Percentiles rank a stretch among this genome's conserved stretches.
phyloP scores from a whole-genome alignment of 78 protist species.

The Tieghemostelium lacteum region DNA sequence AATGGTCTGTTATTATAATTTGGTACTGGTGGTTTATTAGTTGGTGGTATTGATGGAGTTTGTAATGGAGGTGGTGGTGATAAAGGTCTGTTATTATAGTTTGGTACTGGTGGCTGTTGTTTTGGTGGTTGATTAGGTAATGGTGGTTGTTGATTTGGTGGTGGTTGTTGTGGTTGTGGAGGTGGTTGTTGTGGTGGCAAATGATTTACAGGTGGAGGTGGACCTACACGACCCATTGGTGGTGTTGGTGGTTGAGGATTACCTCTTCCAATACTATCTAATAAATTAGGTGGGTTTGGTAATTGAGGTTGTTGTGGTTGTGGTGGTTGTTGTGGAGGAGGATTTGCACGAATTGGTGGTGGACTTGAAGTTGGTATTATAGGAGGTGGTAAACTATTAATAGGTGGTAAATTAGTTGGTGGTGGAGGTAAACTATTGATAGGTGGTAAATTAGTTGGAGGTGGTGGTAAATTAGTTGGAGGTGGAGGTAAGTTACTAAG shows the following conservation, averaged over 20 bases:
- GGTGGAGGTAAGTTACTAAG: too few relatives aligned
- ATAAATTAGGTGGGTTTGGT: neutral
- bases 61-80: neutral
- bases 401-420: too few relatives aligned
- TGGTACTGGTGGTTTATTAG: neutral
- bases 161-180: neutral
- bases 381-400: too few relatives aligned
- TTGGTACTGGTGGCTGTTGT: neutral
- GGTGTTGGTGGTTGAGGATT: neutral
- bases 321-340: too few relatives aligned
- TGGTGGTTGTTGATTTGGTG: neutral
- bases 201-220: neutral
- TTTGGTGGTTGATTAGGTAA: neutral
- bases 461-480: too few relatives aligned
- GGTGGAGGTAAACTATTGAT: too few relatives aligned
- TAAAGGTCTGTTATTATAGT: neutral
- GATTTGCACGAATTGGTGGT: too few relatives aligned
- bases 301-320: neutral
- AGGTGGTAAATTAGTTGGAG: too few relatives aligned
- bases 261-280: neutral
- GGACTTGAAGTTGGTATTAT: too few relatives aligned
- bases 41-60: neutral
- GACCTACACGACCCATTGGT: neutral
- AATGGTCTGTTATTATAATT: neutral
- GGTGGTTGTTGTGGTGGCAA: neutral